Evolutionary conservation across 768 basidiomycete species (phyloP).

Genomic region (Strobilomyces confusus): DNA sequence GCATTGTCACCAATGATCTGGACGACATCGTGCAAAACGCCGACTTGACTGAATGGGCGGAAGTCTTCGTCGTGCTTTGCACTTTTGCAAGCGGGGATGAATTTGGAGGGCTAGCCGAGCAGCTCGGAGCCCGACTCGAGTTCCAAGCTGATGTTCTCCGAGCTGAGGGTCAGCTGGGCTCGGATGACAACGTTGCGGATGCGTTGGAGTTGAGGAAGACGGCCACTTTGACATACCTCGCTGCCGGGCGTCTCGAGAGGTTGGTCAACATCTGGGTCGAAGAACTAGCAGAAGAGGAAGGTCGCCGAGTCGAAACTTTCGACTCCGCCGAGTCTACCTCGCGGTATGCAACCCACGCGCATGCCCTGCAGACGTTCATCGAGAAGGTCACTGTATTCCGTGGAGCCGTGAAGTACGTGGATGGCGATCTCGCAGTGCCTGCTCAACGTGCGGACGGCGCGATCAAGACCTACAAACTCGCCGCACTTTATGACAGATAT

Average conservation of each 20-base stretch:
- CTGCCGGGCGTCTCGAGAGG: constrained; percentile 83
- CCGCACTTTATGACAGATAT: constrained; percentile 86
- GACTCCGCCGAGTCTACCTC: constrained; percentile 43
- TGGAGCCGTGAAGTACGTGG: constrained; percentile 74
- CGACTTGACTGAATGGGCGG: constrained; percentile 91
- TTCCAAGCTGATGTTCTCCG: constrained; percentile 67
- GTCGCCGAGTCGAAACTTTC: constrained; percentile 38
- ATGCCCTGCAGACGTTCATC: constrained; percentile 87
- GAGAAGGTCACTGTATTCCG: constrained; percentile 97
- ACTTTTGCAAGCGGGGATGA: constrained; percentile 87
- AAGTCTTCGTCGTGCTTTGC: constrained; percentile 94
- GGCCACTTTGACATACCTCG: constrained; percentile 90
- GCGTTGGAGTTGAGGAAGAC: constrained; percentile 65
- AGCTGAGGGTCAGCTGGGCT: constrained; percentile 43
- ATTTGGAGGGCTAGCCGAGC: constrained; percentile 84
- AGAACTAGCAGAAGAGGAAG: constrained; percentile 86
- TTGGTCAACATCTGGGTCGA: constrained; percentile 89
- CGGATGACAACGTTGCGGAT: constrained; percentile 33
- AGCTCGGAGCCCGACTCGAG: constrained; percentile 87
- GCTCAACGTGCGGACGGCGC: constrained; percentile 36
- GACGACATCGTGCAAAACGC: constrained; percentile 95
- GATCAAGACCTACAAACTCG: constrained; percentile 73
- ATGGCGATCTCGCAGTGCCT: constrained; percentile 55
- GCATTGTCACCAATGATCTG: constrained; percentile 88
- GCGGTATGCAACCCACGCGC: constrained; percentile 74